phyloP scores from a whole-genome alignment of 192 early-diverging fungal species.

The Coemansia sp. region DNA sequence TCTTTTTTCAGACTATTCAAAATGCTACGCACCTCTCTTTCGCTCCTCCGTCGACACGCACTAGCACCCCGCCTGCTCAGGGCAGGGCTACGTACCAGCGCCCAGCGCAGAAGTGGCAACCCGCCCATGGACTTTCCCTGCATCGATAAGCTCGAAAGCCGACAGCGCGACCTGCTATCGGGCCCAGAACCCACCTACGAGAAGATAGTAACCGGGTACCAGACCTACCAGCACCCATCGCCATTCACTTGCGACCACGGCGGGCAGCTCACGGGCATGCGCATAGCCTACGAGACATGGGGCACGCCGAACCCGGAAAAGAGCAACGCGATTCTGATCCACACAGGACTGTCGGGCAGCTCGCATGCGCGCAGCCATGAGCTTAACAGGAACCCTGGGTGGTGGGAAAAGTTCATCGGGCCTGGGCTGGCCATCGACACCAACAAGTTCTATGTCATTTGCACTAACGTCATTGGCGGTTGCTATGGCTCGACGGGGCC shows the following conservation, averaged over 20 bases:
- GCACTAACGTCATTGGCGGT: slow-evolving; percentile 94
- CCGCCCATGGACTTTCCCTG: slow-evolving; percentile 73
- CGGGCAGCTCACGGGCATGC: slow-evolving; percentile 70
- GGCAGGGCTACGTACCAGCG: background rate
- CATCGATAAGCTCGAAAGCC: slow-evolving; percentile 63
- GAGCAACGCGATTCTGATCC: slow-evolving; percentile 87
- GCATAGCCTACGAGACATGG: slow-evolving; percentile 97
- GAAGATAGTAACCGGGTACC: slow-evolving; percentile 75
- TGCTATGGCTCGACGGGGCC: slow-evolving; percentile 97
- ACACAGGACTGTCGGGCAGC: slow-evolving; percentile 91
- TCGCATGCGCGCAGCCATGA: slow-evolving; percentile 88
- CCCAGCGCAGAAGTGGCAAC: slow-evolving; percentile 25
- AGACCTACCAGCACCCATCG: slow-evolving; percentile 57
- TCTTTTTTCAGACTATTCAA: background rate
- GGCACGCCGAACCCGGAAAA: slow-evolving; percentile 78
- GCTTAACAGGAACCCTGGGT: slow-evolving; percentile 75
- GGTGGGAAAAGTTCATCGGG: slow-evolving; percentile 98
- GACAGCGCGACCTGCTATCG: slow-evolving; percentile 61
- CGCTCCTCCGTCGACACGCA: background rate
- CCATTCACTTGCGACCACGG: slow-evolving; percentile 82
- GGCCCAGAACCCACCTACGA: slow-evolving; percentile 84
- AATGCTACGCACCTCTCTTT: background rate
- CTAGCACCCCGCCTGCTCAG: background rate
- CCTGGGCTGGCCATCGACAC: slow-evolving; percentile 91
- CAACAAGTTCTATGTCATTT: slow-evolving; percentile 91